phyloP scores from a whole-genome alignment of 768 basidiomycete species.

The Boletus vermiculosoides region DNA sequence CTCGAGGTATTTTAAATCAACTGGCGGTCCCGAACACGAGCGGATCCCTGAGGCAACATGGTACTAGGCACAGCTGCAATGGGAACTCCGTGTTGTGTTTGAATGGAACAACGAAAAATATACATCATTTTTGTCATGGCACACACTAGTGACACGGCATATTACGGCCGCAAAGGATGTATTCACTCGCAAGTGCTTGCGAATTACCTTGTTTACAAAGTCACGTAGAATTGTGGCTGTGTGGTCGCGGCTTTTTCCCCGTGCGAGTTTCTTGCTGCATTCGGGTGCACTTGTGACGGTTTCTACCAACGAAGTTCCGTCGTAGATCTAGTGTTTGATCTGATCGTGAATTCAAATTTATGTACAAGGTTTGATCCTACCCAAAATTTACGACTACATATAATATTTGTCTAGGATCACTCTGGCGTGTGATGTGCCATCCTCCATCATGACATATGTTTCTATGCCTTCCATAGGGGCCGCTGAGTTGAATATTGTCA shows the following conservation, averaged over 20 bases:
- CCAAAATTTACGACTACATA: neutral
- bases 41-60: neutral
- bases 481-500: constrained; percentile 51
- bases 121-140: neutral
- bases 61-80: neutral
- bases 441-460: constrained; percentile 66
- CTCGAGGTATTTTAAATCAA: neutral
- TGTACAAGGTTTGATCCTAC: neutral
- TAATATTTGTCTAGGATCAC: constrained; percentile 50
- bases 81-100: neutral
- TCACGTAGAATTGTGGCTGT: too few species aligned
- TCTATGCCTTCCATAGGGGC: constrained; percentile 46
- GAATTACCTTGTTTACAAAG: too few species aligned
- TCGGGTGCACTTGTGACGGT: too few species aligned
- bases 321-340: neutral
- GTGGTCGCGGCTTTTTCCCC: too few species aligned
- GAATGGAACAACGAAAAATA: neutral
- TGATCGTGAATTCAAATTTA: neutral
- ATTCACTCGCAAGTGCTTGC: neutral
- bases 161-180: neutral
- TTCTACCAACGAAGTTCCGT: too few species aligned
- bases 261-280: too few species aligned
- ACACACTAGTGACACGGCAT: neutral
- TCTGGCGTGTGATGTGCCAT: constrained; percentile 54
- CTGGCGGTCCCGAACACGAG: too few species aligned